Conservation (phyloP, 148 eudicot species). For the Nepenthes gracilis region DNA sequence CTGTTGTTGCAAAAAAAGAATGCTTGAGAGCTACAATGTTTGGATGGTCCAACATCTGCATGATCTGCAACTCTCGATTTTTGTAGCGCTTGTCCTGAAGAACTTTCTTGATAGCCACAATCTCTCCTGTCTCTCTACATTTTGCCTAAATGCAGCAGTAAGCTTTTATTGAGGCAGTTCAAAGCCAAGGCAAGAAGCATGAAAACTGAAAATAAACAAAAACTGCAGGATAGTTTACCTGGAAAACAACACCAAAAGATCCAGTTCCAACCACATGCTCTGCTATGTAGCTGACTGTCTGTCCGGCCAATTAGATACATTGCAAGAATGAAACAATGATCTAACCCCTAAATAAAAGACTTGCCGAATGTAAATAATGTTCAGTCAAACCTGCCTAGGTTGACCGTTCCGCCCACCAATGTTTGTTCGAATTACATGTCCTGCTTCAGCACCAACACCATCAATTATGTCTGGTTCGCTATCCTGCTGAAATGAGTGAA, state of each 20-base stretch:
- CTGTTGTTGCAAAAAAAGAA: conserved; percentile 84
- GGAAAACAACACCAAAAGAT: conserved; percentile 95
- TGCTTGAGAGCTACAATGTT: conserved; percentile 95
- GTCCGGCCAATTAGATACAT: conserved; percentile 19
- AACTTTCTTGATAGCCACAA: conserved; percentile 98
- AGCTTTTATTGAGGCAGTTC: neutral
- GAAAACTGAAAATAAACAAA: conserved; percentile 2
- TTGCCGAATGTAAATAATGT: conserved; percentile 2
- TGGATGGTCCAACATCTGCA: conserved; percentile 99
- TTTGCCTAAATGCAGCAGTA: conserved; percentile 50
- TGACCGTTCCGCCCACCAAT: conserved; percentile 95
- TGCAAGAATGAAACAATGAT: conserved; percentile 8
- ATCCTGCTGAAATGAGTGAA: conserved; percentile 43
- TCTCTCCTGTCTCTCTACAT: conserved; percentile 98
- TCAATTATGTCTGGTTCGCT: conserved; percentile 88
- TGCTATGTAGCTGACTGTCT: conserved; percentile 84
- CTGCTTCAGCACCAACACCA: conserved; percentile 93
- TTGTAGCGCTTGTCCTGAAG: conserved; percentile 99
- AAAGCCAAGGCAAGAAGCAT: conserved; percentile 1
- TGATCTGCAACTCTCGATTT: conserved; percentile 94
- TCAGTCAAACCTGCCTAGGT: conserved; percentile 69
- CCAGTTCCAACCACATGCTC: conserved; percentile 99
- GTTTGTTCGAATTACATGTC: conserved; percentile 81
- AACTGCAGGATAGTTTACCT: conserved; percentile 32
- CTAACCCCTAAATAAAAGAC: neutral